Evolutionary conservation across 345 rosid species (phyloP).

Genomic region (Hibiscus mutabilis): DNA sequence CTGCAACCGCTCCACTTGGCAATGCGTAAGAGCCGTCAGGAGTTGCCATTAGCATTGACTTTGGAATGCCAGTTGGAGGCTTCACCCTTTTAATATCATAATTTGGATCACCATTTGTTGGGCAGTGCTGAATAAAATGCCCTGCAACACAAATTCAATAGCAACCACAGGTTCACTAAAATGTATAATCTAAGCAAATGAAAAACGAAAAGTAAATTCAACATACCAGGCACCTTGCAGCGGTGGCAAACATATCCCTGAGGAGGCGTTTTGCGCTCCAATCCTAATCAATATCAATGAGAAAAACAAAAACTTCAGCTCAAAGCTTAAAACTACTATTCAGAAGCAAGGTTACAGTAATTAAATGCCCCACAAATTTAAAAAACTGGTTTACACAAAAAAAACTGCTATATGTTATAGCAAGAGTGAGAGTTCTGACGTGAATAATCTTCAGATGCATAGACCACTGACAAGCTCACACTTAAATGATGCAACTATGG

Average conservation of each 20-base stretch:
- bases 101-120: slow-evolving; percentile 95
- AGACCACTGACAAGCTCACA: background rate
- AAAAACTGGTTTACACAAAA: background rate
- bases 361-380: background rate
- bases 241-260: slow-evolving; percentile 95
- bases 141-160: slow-evolving; percentile 36
- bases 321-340: background rate
- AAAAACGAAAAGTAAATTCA: background rate
- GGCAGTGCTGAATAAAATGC: slow-evolving; percentile 97
- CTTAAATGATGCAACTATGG: background rate
- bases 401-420: background rate
- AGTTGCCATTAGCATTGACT: slow-evolving; percentile 91
- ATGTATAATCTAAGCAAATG: background rate
- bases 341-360: background rate
- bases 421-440: background rate
- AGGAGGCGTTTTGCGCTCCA: slow-evolving; percentile 97
- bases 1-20: slow-evolving; percentile 96
- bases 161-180: background rate
- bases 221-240: slow-evolving; percentile 87
- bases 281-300: slow-evolving; percentile 44
- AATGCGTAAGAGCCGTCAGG: slow-evolving; percentile 96
- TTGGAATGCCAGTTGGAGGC: slow-evolving; percentile 96
- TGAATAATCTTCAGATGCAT: background rate
- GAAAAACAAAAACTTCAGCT: slow-evolving; percentile 15
- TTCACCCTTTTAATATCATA: slow-evolving; percentile 85